Conservation (phyloP, 805 yeast species). For the Lipomyces yamanashiensis region DNA sequence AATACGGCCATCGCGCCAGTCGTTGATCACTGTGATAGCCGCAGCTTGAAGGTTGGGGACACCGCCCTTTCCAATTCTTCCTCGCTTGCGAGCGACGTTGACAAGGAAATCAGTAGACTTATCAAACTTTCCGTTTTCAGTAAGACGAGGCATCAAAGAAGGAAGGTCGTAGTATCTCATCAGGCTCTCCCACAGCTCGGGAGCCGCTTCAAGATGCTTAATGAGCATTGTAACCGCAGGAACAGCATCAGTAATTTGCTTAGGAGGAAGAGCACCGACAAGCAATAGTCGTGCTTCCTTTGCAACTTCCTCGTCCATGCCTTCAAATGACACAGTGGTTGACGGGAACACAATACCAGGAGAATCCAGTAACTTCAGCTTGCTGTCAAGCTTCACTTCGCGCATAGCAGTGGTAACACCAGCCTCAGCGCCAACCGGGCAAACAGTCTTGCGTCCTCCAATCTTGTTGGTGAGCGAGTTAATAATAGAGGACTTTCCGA, state of each 20-base stretch:
- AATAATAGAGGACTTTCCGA: conserved; percentile 96
- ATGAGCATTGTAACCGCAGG: conserved; percentile 79
- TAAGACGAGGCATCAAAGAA: conserved; percentile 57
- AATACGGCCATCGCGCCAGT: conserved; percentile 97
- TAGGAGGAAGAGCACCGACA: conserved; percentile 87
- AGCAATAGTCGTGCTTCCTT: conserved; percentile 88
- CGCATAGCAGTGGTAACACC: conserved; percentile 93
- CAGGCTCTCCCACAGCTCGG: conserved; percentile 68
- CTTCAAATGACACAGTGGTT: conserved; percentile 29
- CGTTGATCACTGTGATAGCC: conserved; percentile 78
- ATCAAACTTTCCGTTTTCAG: conserved; percentile 66
- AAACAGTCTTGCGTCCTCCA: conserved; percentile 61
- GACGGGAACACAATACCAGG: conserved; percentile 97
- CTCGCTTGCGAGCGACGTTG: conserved; percentile 89
- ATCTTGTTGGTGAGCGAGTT: conserved; percentile 84
- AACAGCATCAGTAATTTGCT: conserved; percentile 79
- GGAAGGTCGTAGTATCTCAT: conserved; percentile 78
- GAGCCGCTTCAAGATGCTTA: conserved; percentile 72
- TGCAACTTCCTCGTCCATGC: conserved; percentile 47
- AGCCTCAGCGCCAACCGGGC: conserved; percentile 97
- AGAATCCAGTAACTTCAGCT: conserved; percentile 85
- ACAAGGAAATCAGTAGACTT: conserved; percentile 85
- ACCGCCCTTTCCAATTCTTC: conserved; percentile 92
- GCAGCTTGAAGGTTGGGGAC: conserved; percentile 87
- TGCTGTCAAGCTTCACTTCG: conserved; percentile 89